Conservation (phyloP, 1,284 basidiomycete species). For the Sphaerobolus stellatus region DNA sequence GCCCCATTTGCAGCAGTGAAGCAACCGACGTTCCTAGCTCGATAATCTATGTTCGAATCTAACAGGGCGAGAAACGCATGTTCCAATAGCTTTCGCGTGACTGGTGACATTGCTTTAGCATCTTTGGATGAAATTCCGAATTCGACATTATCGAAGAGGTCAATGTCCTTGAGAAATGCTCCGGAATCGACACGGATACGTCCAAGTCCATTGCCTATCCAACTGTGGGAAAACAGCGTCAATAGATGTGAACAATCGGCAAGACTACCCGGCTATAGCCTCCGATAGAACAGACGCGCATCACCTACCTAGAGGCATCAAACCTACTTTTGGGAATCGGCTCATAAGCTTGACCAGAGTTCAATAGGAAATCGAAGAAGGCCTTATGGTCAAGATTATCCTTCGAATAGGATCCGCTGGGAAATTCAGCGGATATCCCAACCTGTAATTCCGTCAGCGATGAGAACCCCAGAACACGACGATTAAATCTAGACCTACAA, state of each 20-base stretch:
- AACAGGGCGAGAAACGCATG: constrained; percentile 16
- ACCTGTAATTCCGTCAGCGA: too few relatives aligned
- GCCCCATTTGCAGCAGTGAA: constrained; percentile 8
- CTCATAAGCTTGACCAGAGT: constrained; percentile 17
- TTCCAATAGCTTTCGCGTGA: constrained; percentile 16
- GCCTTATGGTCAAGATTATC: constrained; percentile 14
- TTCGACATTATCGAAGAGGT: constrained; percentile 18
- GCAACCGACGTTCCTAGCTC: constrained; percentile 15
- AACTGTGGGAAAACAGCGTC: constrained; percentile 6
- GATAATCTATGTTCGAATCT: constrained; percentile 17
- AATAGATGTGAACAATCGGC: neutral
- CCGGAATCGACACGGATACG: constrained; percentile 14
- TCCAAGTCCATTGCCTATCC: constrained; percentile 14
- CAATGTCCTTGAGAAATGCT: constrained; percentile 18
- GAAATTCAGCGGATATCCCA: constrained; percentile 14
- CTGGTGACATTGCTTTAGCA: constrained; percentile 19
- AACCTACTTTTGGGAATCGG: constrained; percentile 18
- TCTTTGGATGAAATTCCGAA: constrained; percentile 20
- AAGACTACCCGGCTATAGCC: neutral
- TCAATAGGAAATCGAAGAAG: constrained; percentile 17
- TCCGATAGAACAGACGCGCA: neutral
- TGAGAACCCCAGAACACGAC: too few relatives aligned
- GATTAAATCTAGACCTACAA: too few relatives aligned
- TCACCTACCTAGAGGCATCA: constrained; percentile 17
- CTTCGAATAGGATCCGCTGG: constrained; percentile 5